Evolutionary conservation across 805 yeast genomes (phyloP).

Genomic region (Starmerella powellii): DNA sequence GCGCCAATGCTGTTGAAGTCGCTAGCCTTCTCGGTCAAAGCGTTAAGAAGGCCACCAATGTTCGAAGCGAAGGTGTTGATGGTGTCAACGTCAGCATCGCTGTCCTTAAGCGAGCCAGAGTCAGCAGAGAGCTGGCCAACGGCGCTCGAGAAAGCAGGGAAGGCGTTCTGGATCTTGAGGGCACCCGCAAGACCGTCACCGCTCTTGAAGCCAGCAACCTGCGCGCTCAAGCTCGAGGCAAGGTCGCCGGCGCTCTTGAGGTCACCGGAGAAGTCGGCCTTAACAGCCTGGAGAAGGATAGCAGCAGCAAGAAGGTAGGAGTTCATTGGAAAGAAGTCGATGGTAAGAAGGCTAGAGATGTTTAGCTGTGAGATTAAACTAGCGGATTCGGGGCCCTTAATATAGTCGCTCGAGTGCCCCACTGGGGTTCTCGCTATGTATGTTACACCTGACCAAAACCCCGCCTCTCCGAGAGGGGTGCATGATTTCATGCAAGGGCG

Average conservation of each 20-base stretch:
- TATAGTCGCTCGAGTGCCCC: not conserved
- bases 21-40: slow-evolving; percentile 21
- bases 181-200: slow-evolving; percentile 25
- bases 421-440: too few relatives aligned
- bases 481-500: too few relatives aligned
- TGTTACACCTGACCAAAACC: too few relatives aligned
- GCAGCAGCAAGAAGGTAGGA: slow-evolving; percentile 19
- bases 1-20: slow-evolving; percentile 23
- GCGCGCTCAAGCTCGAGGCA: slow-evolving; percentile 13
- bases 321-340: slow-evolving; percentile 19
- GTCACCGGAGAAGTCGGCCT: slow-evolving; percentile 17
- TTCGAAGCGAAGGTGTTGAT: slow-evolving; percentile 14
- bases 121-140: slow-evolving; percentile 17
- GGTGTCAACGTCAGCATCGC: slow-evolving; percentile 12
- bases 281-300: slow-evolving; percentile 16
- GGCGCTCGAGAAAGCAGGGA: slow-evolving; percentile 19
- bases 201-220: slow-evolving; percentile 13
- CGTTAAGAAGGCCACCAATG: slow-evolving; percentile 18
- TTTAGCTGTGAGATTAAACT: not conserved
- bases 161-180: slow-evolving; percentile 24
- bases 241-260: slow-evolving; percentile 13
- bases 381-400: not conserved
- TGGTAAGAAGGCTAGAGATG: not conserved
- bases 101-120: slow-evolving; percentile 8
- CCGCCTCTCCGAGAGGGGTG: too few relatives aligned